A percentile compares a stretch with the other conserved stretches of the same genome.
These are phyloP conservation scores for Mycothermus thermophilus DNA, from an alignment of 495 filamentous ascomycete species.

Conservation along the genomic window DNA sequence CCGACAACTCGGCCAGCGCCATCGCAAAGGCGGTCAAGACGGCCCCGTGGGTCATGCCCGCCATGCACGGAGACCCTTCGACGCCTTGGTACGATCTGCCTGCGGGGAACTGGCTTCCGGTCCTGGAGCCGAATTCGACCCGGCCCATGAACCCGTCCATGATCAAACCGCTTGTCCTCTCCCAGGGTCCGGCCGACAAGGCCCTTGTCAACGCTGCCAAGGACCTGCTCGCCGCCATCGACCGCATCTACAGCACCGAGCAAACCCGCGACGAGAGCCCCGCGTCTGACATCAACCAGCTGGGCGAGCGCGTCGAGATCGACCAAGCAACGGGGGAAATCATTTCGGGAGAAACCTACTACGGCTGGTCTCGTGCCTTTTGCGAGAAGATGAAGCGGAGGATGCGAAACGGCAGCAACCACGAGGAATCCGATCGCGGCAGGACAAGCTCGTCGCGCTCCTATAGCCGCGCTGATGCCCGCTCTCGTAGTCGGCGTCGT, in stretches of 20 bases:
- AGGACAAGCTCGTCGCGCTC: constrained; percentile 26
- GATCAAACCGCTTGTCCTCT: constrained; percentile 61
- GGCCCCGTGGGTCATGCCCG: constrained; percentile 57
- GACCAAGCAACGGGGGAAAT: constrained; percentile 50
- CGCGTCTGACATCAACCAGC: constrained; percentile 48
- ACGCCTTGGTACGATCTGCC: constrained; percentile 76
- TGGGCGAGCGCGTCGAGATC: constrained; percentile 53
- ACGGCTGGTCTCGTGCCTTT: constrained; percentile 72
- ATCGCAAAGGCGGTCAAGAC: constrained; percentile 28
- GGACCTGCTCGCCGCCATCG: constrained; percentile 50
- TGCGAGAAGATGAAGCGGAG: constrained; percentile 68
- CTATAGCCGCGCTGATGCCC: constrained; percentile 20
- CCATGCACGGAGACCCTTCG: constrained; percentile 61
- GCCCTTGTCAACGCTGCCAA: constrained; percentile 52
- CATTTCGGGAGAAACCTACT: constrained; percentile 55
- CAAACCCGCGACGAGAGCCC: constrained; percentile 20
- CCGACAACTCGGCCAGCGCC: constrained; percentile 5
- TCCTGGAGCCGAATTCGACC: constrained; percentile 62
- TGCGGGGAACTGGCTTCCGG: constrained; percentile 66
- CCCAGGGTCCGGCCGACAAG: constrained; percentile 57
- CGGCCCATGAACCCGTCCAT: constrained; percentile 55
- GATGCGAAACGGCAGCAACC: constrained; percentile 20
- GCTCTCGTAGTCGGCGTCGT: constrained; percentile 12
- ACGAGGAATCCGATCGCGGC: constrained; percentile 10
- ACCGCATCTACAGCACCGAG: constrained; percentile 42